Conservation (phyloP, 2,329 filamentous ascomycete species). For the Zarea fungicola region DNA sequence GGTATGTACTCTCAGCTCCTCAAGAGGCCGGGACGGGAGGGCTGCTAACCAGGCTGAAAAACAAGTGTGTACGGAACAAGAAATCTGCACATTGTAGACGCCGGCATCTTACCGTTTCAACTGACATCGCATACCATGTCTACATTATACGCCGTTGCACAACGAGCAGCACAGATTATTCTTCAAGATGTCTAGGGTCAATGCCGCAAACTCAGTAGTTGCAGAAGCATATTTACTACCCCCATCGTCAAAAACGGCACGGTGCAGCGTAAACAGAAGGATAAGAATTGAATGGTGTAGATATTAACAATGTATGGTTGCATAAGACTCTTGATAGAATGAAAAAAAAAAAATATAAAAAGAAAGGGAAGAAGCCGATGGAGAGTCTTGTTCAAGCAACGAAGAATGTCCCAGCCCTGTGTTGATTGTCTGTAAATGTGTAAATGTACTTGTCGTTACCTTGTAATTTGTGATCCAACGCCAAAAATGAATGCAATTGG, state of each 20-base stretch:
- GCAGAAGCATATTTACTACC: not conserved
- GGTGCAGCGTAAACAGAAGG: not conserved
- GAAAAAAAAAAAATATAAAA: not conserved
- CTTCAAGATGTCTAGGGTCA: slow-evolving; percentile 12
- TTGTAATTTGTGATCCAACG: slow-evolving; percentile 10
- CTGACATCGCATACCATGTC: slow-evolving; percentile 22
- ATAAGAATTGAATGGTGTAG: not conserved
- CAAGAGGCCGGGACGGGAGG: slow-evolving; percentile 4
- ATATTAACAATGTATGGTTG: slow-evolving; percentile 7
- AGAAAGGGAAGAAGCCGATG: not conserved
- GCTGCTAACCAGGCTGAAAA: too few relatives aligned
- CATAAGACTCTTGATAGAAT: not conserved
- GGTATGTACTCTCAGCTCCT: not conserved
- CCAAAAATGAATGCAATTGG: slow-evolving; percentile 1
- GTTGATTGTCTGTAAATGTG: not conserved
- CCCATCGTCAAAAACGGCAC: not conserved
- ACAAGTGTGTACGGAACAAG: slow-evolving; percentile 20
- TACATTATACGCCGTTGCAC: slow-evolving; percentile 19
- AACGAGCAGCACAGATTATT: slow-evolving; percentile 20
- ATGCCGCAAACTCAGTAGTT: too few relatives aligned
- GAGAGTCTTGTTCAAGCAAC: too few relatives aligned
- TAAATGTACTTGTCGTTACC: slow-evolving; percentile 2
- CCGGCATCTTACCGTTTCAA: slow-evolving; percentile 18
- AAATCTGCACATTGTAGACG: slow-evolving; percentile 20
- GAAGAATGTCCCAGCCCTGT: not conserved